Conservation (phyloP, 2,329 filamentous ascomycete species). For the Fusarium tanahbumbuense region DNA sequence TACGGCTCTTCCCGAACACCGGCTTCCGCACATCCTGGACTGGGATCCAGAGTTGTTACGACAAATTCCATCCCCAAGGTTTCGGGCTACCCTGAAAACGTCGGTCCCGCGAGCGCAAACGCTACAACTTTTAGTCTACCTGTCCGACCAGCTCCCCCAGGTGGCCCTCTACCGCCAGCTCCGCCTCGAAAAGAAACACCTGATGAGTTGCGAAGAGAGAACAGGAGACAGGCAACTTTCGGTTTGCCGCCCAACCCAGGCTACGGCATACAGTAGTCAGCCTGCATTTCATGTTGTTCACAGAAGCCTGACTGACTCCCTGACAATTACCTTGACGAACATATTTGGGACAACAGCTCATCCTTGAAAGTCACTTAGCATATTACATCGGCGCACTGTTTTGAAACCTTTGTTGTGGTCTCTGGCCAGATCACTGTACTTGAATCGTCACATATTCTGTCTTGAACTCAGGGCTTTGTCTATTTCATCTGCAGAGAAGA, state of each 20-base stretch:
- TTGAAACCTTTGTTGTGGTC: conserved; percentile 43
- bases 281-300: conserved; percentile 3
- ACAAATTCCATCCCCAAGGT: conserved; percentile 66
- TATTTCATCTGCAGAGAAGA: conserved; percentile 32
- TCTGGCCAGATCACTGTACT: conserved; percentile 39
- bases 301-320: conserved; percentile 32
- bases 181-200: conserved; percentile 67
- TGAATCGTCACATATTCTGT: conserved; percentile 41
- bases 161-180: conserved; percentile 69
- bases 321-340: conserved; percentile 26
- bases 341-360: conserved; percentile 36
- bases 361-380: conserved; percentile 47
- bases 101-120: conserved; percentile 57
- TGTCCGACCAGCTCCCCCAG: conserved; percentile 70
- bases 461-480: conserved; percentile 26
- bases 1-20: conserved; percentile 58
- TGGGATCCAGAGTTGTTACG: conserved; percentile 64
- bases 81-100: conserved; percentile 53
- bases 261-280: conserved; percentile 49
- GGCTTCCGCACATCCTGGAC: conserved; percentile 59
- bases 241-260: conserved; percentile 59
- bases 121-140: conserved; percentile 70
- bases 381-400: conserved; percentile 49
- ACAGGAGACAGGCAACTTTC: conserved; percentile 65
- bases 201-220: conserved; percentile 65